Conservation (phyloP, 2,329 filamentous ascomycete genomes). For the Penicillium paneum region DNA sequence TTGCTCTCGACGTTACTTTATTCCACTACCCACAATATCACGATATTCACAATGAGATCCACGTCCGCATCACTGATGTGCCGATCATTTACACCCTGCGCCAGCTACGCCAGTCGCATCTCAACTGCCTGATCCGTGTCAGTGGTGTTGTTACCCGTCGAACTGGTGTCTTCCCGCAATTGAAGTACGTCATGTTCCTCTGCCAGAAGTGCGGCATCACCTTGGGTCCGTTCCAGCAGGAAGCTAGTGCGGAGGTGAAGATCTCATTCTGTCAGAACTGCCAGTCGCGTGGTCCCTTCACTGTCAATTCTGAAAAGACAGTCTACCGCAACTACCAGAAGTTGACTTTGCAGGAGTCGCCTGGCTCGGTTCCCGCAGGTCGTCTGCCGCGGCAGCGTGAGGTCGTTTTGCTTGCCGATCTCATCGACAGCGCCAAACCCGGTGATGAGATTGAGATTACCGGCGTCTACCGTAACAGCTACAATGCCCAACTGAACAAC, state of each 20-base stretch:
- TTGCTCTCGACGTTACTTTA: constrained; percentile 93
- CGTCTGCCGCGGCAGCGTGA: constrained; percentile 90
- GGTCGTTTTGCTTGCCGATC: constrained; percentile 91
- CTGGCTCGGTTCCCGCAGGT: constrained; percentile 92
- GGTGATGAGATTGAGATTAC: constrained; percentile 97
- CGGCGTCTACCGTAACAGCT: constrained; percentile 96
- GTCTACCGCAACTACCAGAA: constrained; percentile 99
- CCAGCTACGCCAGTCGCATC: constrained; percentile 88
- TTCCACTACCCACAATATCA: constrained; percentile 97
- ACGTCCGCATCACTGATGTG: constrained; percentile 92
- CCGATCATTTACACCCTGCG: constrained; percentile 93
- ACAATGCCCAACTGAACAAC: constrained; percentile 95
- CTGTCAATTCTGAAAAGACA: constrained; percentile 93
- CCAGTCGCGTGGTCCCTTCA: constrained; percentile 92
- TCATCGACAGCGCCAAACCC: constrained; percentile 94
- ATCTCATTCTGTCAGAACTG: constrained; percentile 96
- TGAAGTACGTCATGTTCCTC: constrained; percentile 98
- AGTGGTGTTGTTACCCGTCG: constrained; percentile 92
- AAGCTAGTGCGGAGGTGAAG: constrained; percentile 93
- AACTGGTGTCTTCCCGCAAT: constrained; percentile 92
- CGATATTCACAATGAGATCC: constrained; percentile 94
- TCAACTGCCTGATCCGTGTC: constrained; percentile 93
- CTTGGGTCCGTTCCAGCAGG: constrained; percentile 93
- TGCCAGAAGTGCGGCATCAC: constrained; percentile 90
- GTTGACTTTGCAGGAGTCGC: constrained; percentile 92